Conservation (phyloP, 2,329 filamentous ascomycete genomes). For the Ophiostoma angusticollis region DNA sequence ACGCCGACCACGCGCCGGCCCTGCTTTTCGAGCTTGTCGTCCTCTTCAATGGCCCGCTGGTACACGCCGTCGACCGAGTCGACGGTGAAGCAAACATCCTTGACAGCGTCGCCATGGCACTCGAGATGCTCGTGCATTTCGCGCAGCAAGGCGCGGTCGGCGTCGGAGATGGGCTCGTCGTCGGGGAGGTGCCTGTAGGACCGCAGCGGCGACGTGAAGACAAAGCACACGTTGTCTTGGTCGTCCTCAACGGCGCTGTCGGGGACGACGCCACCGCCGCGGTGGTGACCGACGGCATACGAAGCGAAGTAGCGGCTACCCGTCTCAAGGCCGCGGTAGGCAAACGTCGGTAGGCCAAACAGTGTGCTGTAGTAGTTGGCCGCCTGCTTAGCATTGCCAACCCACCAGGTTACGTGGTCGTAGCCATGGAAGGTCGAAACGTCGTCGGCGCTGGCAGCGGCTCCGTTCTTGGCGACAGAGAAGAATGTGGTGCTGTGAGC, state of each 20-base stretch:
- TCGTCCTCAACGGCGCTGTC: slow-evolving; percentile 21
- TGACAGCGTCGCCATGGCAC: slow-evolving; percentile 83
- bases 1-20: slow-evolving; percentile 30
- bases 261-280: slow-evolving; percentile 6
- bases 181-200: slow-evolving; percentile 39
- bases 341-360: slow-evolving; percentile 73
- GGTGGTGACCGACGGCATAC: slow-evolving; percentile 62
- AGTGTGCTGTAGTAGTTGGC: slow-evolving; percentile 78
- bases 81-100: slow-evolving; percentile 91
- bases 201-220: slow-evolving; percentile 71
- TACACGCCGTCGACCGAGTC: slow-evolving; percentile 79
- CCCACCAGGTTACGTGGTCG: slow-evolving; percentile 91
- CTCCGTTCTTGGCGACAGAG: slow-evolving; percentile 1
- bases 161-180: slow-evolving; percentile 47
- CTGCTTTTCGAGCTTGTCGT: slow-evolving; percentile 28
- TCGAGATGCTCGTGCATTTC: slow-evolving; percentile 77
- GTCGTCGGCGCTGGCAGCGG: not conserved
- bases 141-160: slow-evolving; percentile 52
- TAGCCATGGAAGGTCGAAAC: slow-evolving; percentile 61
- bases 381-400: slow-evolving; percentile 92
- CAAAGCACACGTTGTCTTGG: slow-evolving; percentile 55
- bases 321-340: slow-evolving; percentile 81
- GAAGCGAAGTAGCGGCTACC: slow-evolving; percentile 70
- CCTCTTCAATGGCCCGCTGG: slow-evolving; percentile 52
- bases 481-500: slow-evolving; percentile 38